phyloP scores from a whole-genome alignment of 331 rosid species.

The Acacia pycnantha region DNA sequence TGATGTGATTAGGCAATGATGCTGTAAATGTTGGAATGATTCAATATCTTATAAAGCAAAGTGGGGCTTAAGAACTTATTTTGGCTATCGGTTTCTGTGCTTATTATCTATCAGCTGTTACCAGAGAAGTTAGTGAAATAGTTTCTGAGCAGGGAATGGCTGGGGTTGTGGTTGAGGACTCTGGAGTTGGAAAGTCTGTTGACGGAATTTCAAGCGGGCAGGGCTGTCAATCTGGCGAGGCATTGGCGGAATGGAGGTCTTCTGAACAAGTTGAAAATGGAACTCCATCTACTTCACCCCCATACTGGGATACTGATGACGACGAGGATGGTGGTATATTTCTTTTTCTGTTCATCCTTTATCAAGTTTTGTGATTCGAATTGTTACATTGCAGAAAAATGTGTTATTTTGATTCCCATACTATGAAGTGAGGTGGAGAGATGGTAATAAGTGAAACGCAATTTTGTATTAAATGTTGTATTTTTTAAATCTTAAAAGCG shows the following conservation, averaged over 20 bases:
- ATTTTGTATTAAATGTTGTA: neutral
- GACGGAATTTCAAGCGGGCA: constrained; percentile 83
- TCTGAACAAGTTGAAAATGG: constrained; percentile 98
- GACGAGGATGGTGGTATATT: constrained; percentile 77
- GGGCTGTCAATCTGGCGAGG: constrained; percentile 76
- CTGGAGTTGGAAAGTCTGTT: constrained; percentile 74
- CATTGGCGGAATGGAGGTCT: constrained; percentile 91
- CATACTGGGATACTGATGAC: constrained; percentile 87
- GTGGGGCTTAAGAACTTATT: constrained; percentile 25
- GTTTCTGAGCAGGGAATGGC: constrained; percentile 65
- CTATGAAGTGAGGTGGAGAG: constrained; percentile 3
- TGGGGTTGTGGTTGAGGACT: constrained; percentile 70
- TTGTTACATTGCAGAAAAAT: neutral
- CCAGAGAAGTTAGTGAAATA: constrained; percentile 37
- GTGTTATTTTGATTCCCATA: constrained; percentile 6
- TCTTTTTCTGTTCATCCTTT: neutral
- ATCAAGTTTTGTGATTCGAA: neutral
- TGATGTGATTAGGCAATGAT: constrained; percentile 1
- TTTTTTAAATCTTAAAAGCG: neutral
- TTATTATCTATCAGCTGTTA: constrained; percentile 39
- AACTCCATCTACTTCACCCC: constrained; percentile 86
- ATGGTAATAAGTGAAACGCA: constrained; percentile 9
- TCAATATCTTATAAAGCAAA: constrained; percentile 15
- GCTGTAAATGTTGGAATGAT: neutral
- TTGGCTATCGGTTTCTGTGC: constrained; percentile 12